Evolutionary conservation across 2,329 filamentous ascomycete species (phyloP).

Genomic region (Chrysoporthe austroafricana): DNA sequence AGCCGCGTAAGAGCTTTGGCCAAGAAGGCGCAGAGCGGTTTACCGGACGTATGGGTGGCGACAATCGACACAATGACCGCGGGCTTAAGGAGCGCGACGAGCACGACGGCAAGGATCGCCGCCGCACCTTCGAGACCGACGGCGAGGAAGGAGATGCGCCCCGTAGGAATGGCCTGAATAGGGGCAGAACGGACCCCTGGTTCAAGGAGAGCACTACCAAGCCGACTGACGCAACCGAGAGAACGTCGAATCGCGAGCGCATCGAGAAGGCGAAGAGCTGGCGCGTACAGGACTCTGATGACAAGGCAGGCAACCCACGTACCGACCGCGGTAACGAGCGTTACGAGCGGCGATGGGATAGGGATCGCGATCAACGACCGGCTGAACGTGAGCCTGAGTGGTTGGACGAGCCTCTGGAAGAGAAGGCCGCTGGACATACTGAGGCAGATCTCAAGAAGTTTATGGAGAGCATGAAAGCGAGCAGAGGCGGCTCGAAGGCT

Average conservation of each 20-base stretch:
- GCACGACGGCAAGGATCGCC: slow-evolving; percentile 56
- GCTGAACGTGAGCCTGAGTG: slow-evolving; percentile 85
- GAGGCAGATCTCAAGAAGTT: slow-evolving; percentile 93
- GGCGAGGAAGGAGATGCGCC: slow-evolving; percentile 57
- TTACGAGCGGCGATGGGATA: slow-evolving; percentile 58
- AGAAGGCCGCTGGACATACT: slow-evolving; percentile 73
- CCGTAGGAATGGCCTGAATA: slow-evolving; percentile 66
- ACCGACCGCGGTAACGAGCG: slow-evolving; percentile 63
- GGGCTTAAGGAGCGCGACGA: slow-evolving; percentile 59
- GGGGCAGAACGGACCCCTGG: slow-evolving; percentile 76
- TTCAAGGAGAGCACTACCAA: slow-evolving; percentile 57
- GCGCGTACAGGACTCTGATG: slow-evolving; percentile 57
- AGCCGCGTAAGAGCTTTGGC: slow-evolving; percentile 74
- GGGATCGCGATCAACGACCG: slow-evolving; percentile 57
- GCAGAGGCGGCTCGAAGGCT: slow-evolving; percentile 47
- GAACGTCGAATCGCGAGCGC: slow-evolving; percentile 52
- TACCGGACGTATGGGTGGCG: slow-evolving; percentile 64
- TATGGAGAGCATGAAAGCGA: slow-evolving; percentile 87
- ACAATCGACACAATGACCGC: slow-evolving; percentile 48
- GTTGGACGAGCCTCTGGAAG: slow-evolving; percentile 76
- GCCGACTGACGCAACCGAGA: slow-evolving; percentile 40
- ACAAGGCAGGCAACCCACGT: slow-evolving; percentile 39
- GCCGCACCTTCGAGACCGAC: slow-evolving; percentile 55
- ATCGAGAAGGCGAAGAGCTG: slow-evolving; percentile 64
- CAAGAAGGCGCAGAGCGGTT: slow-evolving; percentile 74